Evolutionary conservation across 106 monocot species (phyloP).

Genomic region (Dendrobium catenatum): DNA sequence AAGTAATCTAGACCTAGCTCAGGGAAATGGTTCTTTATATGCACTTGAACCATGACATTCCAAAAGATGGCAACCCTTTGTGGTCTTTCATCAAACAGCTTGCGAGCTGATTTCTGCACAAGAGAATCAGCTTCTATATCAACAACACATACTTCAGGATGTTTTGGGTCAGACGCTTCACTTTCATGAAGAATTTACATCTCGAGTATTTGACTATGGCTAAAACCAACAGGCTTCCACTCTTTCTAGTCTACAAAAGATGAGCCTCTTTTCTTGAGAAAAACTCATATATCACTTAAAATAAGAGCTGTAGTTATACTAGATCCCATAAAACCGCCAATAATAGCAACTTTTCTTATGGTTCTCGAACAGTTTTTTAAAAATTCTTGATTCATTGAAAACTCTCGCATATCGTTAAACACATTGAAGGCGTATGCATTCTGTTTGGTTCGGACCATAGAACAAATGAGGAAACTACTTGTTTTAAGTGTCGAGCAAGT

Average conservation of each 20-base stretch:
- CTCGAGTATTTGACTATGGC: neutral
- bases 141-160: neutral
- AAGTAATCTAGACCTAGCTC: neutral
- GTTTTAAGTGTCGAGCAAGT: too few relatives aligned
- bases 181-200: neutral
- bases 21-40: slow-evolving; percentile 15
- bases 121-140: neutral
- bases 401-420: too few relatives aligned
- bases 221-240: slow-evolving; percentile 32
- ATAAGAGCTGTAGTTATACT: slow-evolving; percentile 74
- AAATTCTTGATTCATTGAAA: too few relatives aligned
- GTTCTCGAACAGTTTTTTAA: slow-evolving; percentile 21
- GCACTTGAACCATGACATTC: slow-evolving; percentile 36
- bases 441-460: too few relatives aligned
- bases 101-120: slow-evolving; percentile 10
- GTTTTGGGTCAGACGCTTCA: neutral
- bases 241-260: slow-evolving; percentile 43
- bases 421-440: too few relatives aligned
- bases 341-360: slow-evolving; percentile 66
- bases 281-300: slow-evolving; percentile 44
- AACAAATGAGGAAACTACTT: too few relatives aligned
- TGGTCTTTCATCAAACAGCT: slow-evolving; percentile 24
- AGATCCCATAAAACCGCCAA: slow-evolving; percentile 89
- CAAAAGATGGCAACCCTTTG: slow-evolving; percentile 34
- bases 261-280: slow-evolving; percentile 66